Percentiles rank a stretch among this genome's conserved stretches.
phyloP scores from a whole-genome alignment of 2,329 filamentous ascomycete species.

The Neoascochyta sp. region DNA sequence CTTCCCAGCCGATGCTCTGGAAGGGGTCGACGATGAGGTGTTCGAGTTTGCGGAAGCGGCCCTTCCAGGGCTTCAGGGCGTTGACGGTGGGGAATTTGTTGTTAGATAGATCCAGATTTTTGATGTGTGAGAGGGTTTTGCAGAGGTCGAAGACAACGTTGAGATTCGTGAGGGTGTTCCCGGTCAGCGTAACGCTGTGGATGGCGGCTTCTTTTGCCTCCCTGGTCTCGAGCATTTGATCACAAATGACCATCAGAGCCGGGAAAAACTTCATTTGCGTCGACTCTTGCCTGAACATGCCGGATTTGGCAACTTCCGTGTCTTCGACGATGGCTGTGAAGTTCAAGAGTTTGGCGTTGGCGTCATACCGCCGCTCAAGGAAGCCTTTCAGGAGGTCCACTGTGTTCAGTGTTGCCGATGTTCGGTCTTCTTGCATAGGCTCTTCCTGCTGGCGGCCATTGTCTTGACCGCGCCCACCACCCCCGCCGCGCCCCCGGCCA shows the following conservation, averaged over 20 bases:
- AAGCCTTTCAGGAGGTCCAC: constrained; percentile 67
- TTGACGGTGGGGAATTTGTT: constrained; percentile 71
- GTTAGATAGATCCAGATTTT: constrained; percentile 82
- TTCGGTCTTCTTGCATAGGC: constrained; percentile 46
- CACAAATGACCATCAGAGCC: constrained; percentile 82
- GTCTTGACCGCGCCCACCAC: constrained; percentile 25
- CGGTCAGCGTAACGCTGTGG: constrained; percentile 73
- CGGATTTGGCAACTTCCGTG: constrained; percentile 65
- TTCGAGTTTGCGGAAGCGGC: constrained; percentile 73
- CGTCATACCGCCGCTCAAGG: constrained; percentile 70
- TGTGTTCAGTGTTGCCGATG: constrained; percentile 14
- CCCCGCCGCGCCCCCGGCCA: constrained; percentile 17
- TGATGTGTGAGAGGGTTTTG: constrained; percentile 75
- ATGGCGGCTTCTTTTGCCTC: constrained; percentile 74
- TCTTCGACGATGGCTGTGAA: constrained; percentile 76
- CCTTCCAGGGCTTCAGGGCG: constrained; percentile 70
- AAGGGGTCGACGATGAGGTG: constrained; percentile 65
- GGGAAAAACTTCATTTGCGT: constrained; percentile 85
- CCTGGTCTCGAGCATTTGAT: constrained; percentile 68
- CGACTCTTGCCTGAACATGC: constrained; percentile 68
- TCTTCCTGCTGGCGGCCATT: constrained; percentile 78
- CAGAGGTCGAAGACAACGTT: constrained; percentile 69
- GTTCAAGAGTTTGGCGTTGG: constrained; percentile 70
- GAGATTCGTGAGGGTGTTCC: constrained; percentile 74
- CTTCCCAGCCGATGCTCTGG: constrained; percentile 52